Evolutionary conservation across 2,329 filamentous ascomycete species (phyloP), one percentile per base, ranked within the genome.

Genomic region (Ustilaginoidea virens): DNA sequence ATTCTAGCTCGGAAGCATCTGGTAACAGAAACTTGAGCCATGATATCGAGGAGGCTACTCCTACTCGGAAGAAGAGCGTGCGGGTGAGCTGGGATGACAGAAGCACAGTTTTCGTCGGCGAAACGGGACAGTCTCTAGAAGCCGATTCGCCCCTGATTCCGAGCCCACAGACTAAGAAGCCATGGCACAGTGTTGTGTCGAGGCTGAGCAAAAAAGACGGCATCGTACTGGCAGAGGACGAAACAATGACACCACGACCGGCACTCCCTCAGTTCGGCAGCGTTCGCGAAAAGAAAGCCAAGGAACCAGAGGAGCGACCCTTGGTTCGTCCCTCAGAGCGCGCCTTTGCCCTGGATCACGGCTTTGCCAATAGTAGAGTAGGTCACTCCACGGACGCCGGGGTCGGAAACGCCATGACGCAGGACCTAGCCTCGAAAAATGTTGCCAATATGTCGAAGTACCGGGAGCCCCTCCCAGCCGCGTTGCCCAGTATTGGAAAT

Each of bases 41-140:
- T 5, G 28, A 29, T 4, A 42, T 45, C 5, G 56, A 62, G 3
- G 63, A 68, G 8, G 16, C 42, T 2, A 27, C 42, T 2, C 18
- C 49, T 2, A 41, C 52, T 12, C 60, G 69, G 34, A 82, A 73
- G 52, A 82, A 77, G 49, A 67, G 63, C 22, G 68, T 69, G 1
- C 63, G 80, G 15, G 80, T 86, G 26, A 93, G 83, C 53, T 94
- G 85, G 45, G 76, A 82, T 37, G 77, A 82, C 28, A 64, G 66
- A 19, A 61, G 53, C n/a, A 66, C 62, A 7, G 53, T 66, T 7
- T 53, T 71, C 2, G 60, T 70, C 14, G 66, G 63, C 5, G 60
- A 70, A 29, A 51, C 61, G 7, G 51, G 52, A 6, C 43, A 49
- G 7, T 38, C 48, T 4, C 41, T 49, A 2, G 49, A 56, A 25